Conservation (phyloP, 202 grass and related monocot species). For the Panicum virgatum region DNA sequence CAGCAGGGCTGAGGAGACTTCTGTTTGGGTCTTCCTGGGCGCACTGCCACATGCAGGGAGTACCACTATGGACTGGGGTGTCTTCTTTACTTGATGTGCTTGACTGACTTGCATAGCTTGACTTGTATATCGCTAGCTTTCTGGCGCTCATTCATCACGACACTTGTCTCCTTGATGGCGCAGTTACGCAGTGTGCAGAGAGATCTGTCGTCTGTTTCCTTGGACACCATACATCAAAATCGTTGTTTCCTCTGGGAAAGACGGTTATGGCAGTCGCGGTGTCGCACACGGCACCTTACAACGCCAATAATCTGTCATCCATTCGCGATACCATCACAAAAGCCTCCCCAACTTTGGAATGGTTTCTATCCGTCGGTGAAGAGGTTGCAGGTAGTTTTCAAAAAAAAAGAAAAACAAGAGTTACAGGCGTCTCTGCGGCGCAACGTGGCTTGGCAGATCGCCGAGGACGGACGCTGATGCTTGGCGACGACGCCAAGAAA, state of each 20-base stretch:
- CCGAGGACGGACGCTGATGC: background rate
- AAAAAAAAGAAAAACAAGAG: too few relatives aligned
- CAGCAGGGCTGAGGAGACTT: background rate
- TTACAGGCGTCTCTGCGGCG: background rate
- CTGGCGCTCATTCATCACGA: background rate
- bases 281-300: conserved; percentile 1
- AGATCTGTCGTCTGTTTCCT: too few relatives aligned
- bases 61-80: too few relatives aligned
- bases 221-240: background rate
- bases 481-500: conserved; percentile 20
- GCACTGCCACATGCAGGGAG: background rate
- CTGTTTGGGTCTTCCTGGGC: background rate
- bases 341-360: background rate
- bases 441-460: background rate
- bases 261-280: background rate
- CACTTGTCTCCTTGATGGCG: background rate
- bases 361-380: background rate
- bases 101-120: background rate
- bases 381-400: too few relatives aligned
- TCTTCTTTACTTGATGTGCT: background rate
- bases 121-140: background rate
- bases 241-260: background rate
- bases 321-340: background rate
- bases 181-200: too few relatives aligned
- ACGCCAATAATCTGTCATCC: too few relatives aligned